A percentile compares a stretch with the other conserved stretches of the same genome.
Evolutionary conservation across 2,329 filamentous ascomycete species (phyloP).

Genomic region (Epichloe uncinata): DNA sequence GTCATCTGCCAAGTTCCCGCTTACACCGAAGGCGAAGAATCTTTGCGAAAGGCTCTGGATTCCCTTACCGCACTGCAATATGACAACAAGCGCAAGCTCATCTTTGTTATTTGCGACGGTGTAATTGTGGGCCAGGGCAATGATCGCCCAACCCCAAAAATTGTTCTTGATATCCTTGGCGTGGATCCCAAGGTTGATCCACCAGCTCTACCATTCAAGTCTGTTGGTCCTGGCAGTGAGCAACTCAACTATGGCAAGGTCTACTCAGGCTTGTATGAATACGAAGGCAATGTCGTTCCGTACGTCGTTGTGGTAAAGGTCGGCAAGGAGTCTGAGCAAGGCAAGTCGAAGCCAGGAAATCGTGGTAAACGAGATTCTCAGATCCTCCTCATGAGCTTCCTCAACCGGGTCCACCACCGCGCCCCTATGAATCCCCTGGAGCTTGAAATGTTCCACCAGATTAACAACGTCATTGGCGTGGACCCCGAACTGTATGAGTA

Average conservation of each 20-base stretch:
- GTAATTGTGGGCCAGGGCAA: conserved; percentile 95
- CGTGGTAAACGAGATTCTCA: conserved; percentile 98
- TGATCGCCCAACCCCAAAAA: conserved; percentile 92
- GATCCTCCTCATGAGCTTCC: conserved; percentile 89
- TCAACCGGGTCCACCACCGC: conserved; percentile 93
- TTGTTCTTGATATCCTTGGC: conserved; percentile 91
- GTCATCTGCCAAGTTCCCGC: conserved; percentile 97
- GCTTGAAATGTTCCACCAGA: conserved; percentile 96
- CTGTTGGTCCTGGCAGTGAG: conserved; percentile 74
- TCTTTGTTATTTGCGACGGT: conserved; percentile 92
- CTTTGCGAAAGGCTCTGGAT: conserved; percentile 81
- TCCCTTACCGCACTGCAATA: conserved; percentile 90
- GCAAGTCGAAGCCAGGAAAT: conserved; percentile 86
- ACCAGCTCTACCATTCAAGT: conserved; percentile 86
- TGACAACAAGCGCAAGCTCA: conserved; percentile 95
- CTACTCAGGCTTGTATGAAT: conserved; percentile 95
- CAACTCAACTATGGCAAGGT: conserved; percentile 98
- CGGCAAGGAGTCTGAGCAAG: conserved; percentile 89
- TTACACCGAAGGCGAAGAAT: conserved; percentile 96
- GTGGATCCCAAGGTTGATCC: conserved; percentile 96
- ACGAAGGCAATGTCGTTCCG: conserved; percentile 91
- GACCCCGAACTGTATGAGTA: conserved; percentile 97
- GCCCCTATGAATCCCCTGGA: conserved; percentile 91
- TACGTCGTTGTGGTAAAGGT: conserved; percentile 95
- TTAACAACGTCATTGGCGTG: conserved; percentile 98